phyloP scores from a whole-genome alignment of 441 rosid species.

The Flueggea neowawraea region DNA sequence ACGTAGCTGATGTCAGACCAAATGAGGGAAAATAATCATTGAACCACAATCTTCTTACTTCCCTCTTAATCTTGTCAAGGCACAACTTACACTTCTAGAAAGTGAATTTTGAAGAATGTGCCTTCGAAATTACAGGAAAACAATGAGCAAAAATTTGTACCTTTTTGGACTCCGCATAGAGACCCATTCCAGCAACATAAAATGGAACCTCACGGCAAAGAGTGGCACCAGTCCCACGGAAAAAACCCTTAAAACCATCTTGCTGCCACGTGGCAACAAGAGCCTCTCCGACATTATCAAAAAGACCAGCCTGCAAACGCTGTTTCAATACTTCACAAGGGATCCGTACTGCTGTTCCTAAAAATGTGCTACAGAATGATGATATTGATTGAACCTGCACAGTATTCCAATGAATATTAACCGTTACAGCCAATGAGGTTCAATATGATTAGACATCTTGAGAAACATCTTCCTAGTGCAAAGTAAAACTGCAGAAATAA shows the following conservation, averaged over 20 bases:
- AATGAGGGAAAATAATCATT: no score
- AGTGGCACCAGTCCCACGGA: conserved; percentile 97
- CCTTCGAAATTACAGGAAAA: not conserved
- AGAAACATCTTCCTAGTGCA: no score
- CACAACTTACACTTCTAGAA: no score
- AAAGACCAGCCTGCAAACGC: conserved; percentile 91
- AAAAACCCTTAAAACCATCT: conserved; percentile 91
- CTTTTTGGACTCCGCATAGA: conserved; percentile 95
- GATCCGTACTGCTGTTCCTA: conserved; percentile 94
- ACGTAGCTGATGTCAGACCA: no score
- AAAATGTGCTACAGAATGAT: conserved; percentile 89
- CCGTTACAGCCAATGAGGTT: no score
- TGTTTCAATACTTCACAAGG: conserved; percentile 99
- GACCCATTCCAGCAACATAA: conserved; percentile 93
- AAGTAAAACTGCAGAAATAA: no score
- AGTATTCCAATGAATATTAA: conserved; percentile 13
- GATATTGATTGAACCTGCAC: conserved; percentile 89
- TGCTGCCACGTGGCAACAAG: conserved; percentile 88
- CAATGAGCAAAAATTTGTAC: conserved; percentile 24
- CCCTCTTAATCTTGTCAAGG: not conserved
- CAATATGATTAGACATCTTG: no score
- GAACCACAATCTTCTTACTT: no score
- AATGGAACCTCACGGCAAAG: conserved; percentile 97
- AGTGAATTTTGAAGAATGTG: not conserved
- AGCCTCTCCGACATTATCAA: conserved; percentile 90